phyloP scores from a whole-genome alignment of 768 basidiomycete genomes.

The Suillus americanus region DNA sequence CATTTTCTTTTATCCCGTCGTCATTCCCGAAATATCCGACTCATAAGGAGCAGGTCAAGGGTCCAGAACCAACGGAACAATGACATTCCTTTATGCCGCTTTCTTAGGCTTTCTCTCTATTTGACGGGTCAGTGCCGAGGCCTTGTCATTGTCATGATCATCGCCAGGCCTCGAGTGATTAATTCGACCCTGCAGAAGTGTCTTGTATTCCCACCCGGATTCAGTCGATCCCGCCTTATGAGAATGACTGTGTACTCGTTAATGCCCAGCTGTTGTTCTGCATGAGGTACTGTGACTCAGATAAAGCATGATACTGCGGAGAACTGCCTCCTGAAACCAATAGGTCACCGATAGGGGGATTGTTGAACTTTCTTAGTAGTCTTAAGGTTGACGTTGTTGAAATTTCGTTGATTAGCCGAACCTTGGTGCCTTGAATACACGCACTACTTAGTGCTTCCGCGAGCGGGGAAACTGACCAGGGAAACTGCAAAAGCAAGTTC shows the following conservation, averaged over 20 bases:
- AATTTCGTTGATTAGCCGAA: constrained; percentile 20
- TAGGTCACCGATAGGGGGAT: background rate
- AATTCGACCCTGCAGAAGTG: constrained; percentile 4
- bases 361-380: background rate
- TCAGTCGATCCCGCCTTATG: constrained; percentile 1
- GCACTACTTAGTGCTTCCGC: constrained; percentile 6
- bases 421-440: constrained; percentile 20
- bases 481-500: constrained; percentile 5
- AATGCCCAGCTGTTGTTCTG: background rate
- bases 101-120: background rate
- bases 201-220: constrained; percentile 15
- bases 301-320: constrained; percentile 12
- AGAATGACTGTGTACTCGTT: constrained; percentile 14
- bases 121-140: constrained; percentile 2
- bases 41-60: background rate
- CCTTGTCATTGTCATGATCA: constrained; percentile 3
- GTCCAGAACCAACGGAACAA: constrained; percentile 2
- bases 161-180: constrained; percentile 7
- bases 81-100: constrained; percentile 4
- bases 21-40: constrained; percentile 8
- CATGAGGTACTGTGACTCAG: background rate
- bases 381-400: background rate
- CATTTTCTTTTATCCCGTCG: constrained; percentile 11
- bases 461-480: constrained; percentile 5
- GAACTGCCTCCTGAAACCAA: background rate